These are phyloP conservation scores for Vaccinium macrocarpon DNA, from an alignment of 148 eudicot genomes.

Conservation along the genomic window DNA sequence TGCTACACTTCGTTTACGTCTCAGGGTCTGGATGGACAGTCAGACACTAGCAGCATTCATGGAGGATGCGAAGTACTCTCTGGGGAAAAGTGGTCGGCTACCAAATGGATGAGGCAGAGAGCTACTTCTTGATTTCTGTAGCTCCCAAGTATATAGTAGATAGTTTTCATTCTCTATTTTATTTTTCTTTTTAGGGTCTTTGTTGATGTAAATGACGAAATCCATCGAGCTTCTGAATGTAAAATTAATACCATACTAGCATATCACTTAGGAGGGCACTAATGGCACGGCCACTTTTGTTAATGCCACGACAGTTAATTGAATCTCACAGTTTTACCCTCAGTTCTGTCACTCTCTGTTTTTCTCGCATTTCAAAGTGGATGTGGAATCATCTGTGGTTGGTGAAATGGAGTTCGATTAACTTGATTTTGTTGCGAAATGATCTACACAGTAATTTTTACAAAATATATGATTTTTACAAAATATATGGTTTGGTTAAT, in stretches of 20 bases:
- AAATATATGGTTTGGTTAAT: too few relatives aligned
- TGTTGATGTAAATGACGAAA: neutral
- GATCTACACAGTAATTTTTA: too few relatives aligned
- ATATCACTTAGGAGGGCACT: too few relatives aligned
- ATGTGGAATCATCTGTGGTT: too few relatives aligned
- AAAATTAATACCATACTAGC: neutral
- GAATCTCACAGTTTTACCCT: too few relatives aligned
- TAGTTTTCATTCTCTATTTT: neutral
- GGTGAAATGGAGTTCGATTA: too few relatives aligned
- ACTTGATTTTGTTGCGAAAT: too few relatives aligned
- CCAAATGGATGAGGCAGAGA: slow-evolving; percentile 97
- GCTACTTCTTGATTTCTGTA: slow-evolving; percentile 32
- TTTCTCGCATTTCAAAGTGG: too few relatives aligned
- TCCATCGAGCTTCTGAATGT: neutral
- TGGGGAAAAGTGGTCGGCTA: slow-evolving; percentile 99
- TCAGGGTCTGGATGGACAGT: slow-evolving; percentile 89
- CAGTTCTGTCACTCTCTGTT: too few relatives aligned
- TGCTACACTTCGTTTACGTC: neutral
- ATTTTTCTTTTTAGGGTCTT: neutral
- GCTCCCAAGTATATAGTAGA: neutral
- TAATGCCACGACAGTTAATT: too few relatives aligned
- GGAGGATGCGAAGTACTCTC: slow-evolving; percentile 89
- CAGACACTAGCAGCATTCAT: slow-evolving; percentile 82
- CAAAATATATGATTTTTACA: too few relatives aligned
- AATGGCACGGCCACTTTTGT: too few relatives aligned